These are phyloP conservation scores for Stropharia rugosoannulata DNA, from an alignment of 768 basidiomycete genomes.

Conservation along the genomic window DNA sequence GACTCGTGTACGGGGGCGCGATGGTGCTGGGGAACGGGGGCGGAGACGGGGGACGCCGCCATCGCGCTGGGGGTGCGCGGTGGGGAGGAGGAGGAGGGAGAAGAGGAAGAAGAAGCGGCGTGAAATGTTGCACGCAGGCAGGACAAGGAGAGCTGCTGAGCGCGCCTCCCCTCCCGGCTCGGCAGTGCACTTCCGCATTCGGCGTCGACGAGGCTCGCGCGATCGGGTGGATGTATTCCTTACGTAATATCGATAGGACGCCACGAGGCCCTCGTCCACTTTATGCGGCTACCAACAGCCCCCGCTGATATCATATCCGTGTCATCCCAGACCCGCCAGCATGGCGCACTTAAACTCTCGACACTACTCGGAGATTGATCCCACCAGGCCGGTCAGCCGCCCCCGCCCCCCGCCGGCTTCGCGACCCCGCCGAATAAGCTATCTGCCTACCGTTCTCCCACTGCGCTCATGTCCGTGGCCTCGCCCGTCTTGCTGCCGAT, in stretches of 20 bases:
- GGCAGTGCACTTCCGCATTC: background rate
- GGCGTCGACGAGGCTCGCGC: too few species aligned
- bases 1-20: constrained; percentile 32
- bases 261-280: background rate
- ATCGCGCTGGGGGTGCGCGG: constrained; percentile 40
- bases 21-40: constrained; percentile 31
- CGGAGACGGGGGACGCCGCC: constrained; percentile 23
- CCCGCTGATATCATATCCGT: background rate
- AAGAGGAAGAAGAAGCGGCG: constrained; percentile 24
- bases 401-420: too few species aligned
- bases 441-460: too few species aligned
- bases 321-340: background rate
- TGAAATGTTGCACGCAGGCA: constrained; percentile 29
- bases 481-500: too few species aligned
- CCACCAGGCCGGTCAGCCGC: too few species aligned
- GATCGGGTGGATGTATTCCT: too few species aligned
- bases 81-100: constrained; percentile 21
- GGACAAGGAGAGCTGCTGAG: constrained; percentile 7
- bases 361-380: too few species aligned
- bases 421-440: too few species aligned
- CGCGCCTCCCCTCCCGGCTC: background rate
- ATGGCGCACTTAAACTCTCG: too few species aligned
- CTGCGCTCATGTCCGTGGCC: too few species aligned
- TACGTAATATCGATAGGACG: too few species aligned
- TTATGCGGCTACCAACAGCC: background rate